A percentile compares a stretch with the other conserved stretches of the same genome.
phyloP scores from a whole-genome alignment of 352 stramenopile species.

The Phytophthora quininea region DNA sequence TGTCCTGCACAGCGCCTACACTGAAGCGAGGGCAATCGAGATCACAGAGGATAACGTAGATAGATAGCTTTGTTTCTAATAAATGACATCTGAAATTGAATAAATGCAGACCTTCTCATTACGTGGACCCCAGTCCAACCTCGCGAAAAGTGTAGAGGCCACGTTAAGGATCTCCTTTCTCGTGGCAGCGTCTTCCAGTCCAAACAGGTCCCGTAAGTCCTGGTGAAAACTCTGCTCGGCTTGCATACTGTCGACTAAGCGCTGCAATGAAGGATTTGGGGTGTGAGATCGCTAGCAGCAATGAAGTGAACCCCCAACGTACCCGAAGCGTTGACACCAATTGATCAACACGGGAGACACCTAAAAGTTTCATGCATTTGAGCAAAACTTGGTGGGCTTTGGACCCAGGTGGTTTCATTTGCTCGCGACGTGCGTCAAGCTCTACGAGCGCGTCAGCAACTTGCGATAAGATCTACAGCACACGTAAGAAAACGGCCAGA shows the following conservation, averaged over 20 bases:
- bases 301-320: neutral
- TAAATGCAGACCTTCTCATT: too few species aligned
- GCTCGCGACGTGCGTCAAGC: constrained; percentile 46
- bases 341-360: constrained; percentile 40
- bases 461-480: constrained; percentile 38
- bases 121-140: constrained; percentile 8
- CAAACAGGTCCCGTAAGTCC: constrained; percentile 40
- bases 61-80: neutral
- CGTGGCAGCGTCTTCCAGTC: constrained; percentile 38
- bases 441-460: constrained; percentile 51
- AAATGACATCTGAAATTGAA: neutral
- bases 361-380: constrained; percentile 50
- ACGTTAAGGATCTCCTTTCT: constrained; percentile 38
- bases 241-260: constrained; percentile 42
- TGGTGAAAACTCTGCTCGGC: constrained; percentile 40
- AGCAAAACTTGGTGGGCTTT: constrained; percentile 44
- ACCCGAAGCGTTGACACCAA: constrained; percentile 41
- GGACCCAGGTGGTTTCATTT: constrained; percentile 55
- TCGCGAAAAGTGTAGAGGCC: constrained; percentile 30
- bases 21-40: constrained; percentile 30
- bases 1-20: constrained; percentile 52
- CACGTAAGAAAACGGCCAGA: neutral
- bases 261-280: constrained; percentile 16
- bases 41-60: constrained; percentile 7
- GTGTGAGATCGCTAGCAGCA: neutral